A percentile compares a stretch with the other conserved stretches of the same genome.
Conservation (phyloP, 352 stramenopile genomes). For the Globisporangium spiculum region DNA sequence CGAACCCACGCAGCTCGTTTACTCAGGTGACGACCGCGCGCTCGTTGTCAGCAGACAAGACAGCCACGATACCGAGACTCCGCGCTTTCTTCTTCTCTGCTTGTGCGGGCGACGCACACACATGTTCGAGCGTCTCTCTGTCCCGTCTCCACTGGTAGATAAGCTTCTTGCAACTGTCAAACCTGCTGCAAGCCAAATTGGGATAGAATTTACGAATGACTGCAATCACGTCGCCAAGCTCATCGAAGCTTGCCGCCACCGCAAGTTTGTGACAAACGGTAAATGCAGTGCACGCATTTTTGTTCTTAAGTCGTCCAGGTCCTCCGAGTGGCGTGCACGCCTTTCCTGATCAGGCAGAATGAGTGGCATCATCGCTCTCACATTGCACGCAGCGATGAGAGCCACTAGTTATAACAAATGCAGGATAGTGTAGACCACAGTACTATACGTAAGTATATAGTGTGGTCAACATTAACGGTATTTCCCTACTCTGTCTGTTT, state of each 20-base stretch:
- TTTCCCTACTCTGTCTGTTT: too few relatives aligned
- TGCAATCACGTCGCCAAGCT: constrained; percentile 1
- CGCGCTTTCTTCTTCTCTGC: constrained; percentile 2
- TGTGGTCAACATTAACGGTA: too few relatives aligned
- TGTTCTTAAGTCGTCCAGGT: constrained; percentile 1
- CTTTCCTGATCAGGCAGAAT: too few relatives aligned
- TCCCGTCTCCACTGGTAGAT: constrained; percentile 5
- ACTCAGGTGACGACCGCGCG: not conserved
- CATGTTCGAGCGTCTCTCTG: not conserved
- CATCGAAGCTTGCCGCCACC: constrained; percentile 1
- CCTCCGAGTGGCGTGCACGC: not conserved
- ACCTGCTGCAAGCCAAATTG: constrained; percentile 12
- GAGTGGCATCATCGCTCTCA: too few relatives aligned
- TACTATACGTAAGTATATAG: too few relatives aligned
- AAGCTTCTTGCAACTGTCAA: not conserved
- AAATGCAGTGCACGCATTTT: not conserved
- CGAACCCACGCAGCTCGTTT: not conserved
- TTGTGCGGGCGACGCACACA: not conserved
- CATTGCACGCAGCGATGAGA: too few relatives aligned
- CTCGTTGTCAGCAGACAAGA: not conserved
- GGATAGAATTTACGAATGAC: constrained; percentile 4
- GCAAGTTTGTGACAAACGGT: constrained; percentile 3
- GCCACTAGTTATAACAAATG: too few relatives aligned
- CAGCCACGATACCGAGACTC: not conserved
- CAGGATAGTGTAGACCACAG: too few relatives aligned